A percentile compares a stretch with the other conserved stretches of the same genome.
Conservation (phyloP, 140 eudicot genomes). For the Ambrosia hybrid region DNA sequence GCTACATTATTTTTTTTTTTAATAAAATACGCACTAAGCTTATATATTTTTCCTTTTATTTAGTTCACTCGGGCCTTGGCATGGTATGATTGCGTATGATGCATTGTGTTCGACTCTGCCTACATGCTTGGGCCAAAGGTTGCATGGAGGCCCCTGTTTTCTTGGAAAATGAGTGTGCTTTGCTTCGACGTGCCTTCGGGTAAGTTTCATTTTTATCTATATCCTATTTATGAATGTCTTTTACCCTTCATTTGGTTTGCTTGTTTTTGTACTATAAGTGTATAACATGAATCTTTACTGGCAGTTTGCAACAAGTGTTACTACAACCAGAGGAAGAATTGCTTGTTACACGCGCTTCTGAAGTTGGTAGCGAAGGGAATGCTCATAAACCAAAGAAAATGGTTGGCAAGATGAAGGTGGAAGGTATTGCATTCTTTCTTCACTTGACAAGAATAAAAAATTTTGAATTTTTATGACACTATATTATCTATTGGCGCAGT, state of each 20-base stretch:
- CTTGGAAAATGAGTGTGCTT: constrained; percentile 78
- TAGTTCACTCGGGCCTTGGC: constrained; percentile 86
- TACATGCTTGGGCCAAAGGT: constrained; percentile 89
- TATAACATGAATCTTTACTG: constrained; percentile 15
- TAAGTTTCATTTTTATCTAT: constrained; percentile 29
- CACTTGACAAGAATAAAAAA: background rate
- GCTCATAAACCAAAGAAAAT: constrained; percentile 69
- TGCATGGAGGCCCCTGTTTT: constrained; percentile 86
- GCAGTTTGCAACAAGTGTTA: constrained; percentile 77
- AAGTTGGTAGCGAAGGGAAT: constrained; percentile 48
- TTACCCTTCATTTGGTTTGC: background rate
- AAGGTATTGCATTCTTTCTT: constrained; percentile 45
- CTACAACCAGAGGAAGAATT: constrained; percentile 80
- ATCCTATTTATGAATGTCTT: no score
- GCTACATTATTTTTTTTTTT: constrained; percentile 4
- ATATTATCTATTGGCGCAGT: constrained; percentile 43
- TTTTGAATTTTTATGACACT: background rate
- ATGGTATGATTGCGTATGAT: constrained; percentile 79
- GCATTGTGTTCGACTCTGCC: constrained; percentile 86
- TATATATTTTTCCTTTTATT: constrained; percentile 9
- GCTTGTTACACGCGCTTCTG: constrained; percentile 56
- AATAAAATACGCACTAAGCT: background rate
- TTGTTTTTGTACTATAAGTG: background rate
- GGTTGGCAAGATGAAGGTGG: constrained; percentile 91
- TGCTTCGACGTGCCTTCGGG: constrained; percentile 66